Percentiles rank a stretch among this genome's conserved stretches.
Conservation (phyloP, 2,329 filamentous ascomycete genomes). For the Ophiocordyceps camponoti-saundersi region DNA sequence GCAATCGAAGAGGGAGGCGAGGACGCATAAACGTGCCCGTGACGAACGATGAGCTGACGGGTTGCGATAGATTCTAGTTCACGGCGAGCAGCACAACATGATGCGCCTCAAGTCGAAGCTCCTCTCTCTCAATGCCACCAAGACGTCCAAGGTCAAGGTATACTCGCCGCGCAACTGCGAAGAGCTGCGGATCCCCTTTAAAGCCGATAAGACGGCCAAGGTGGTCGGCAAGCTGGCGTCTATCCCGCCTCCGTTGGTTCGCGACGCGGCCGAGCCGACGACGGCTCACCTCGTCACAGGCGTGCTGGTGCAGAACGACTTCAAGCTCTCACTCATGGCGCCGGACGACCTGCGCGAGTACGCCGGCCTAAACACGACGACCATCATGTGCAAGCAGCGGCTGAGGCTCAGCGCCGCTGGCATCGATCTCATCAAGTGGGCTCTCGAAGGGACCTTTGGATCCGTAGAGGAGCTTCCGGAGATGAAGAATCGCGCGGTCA, state of each 20-base stretch:
- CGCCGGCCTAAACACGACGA: conserved; percentile 90
- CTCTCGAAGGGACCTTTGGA: conserved; percentile 85
- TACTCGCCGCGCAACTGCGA: conserved; percentile 91
- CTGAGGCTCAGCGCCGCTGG: conserved; percentile 77
- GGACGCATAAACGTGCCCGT: no score
- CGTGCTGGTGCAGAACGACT: conserved; percentile 92
- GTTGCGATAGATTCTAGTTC: conserved; percentile 62
- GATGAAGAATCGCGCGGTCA: conserved; percentile 19
- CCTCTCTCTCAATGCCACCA: conserved; percentile 75
- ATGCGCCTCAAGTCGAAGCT: conserved; percentile 91
- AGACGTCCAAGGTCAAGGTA: conserved; percentile 71
- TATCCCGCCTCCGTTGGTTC: conserved; percentile 47
- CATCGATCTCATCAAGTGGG: conserved; percentile 84
- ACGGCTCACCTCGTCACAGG: conserved; percentile 52
- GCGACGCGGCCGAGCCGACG: conserved; percentile 14
- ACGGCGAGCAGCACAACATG: conserved; percentile 97
- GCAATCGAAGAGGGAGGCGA: no score
- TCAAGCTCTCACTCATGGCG: conserved; percentile 93
- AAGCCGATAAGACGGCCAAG: conserved; percentile 85
- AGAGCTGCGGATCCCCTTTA: conserved; percentile 87
- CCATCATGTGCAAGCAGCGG: conserved; percentile 81
- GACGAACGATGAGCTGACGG: conserved; percentile 1
- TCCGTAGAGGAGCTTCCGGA: conserved; percentile 55
- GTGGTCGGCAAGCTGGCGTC: conserved; percentile 88
- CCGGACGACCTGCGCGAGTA: conserved; percentile 93